A percentile compares a stretch with the other conserved stretches of the same genome.
phyloP scores from a whole-genome alignment of 2,329 filamentous ascomycete species.

The Plectosphaerella sp. region DNA sequence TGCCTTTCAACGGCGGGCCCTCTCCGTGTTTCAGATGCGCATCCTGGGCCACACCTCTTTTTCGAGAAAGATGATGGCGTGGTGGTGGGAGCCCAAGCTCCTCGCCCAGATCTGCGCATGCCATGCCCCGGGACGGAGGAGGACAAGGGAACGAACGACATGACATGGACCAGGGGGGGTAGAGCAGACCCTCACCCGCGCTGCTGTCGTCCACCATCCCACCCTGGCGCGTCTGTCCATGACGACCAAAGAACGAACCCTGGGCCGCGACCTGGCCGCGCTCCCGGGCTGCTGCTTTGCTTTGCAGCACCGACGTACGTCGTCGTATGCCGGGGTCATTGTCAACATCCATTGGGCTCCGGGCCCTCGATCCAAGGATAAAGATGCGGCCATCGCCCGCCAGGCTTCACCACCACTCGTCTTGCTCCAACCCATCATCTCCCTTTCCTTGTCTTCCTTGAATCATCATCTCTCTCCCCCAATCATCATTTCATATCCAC shows the following conservation, averaged over 20 bases:
- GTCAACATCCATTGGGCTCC: conserved; percentile 14
- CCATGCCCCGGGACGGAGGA: no score
- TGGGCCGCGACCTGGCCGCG: background rate
- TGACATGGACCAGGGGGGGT: background rate
- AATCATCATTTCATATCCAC: conserved; percentile 3
- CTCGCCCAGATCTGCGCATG: background rate
- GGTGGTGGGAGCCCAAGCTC: background rate
- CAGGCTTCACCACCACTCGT: background rate
- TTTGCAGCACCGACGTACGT: background rate
- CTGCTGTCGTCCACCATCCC: background rate
- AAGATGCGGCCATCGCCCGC: conserved; percentile 11
- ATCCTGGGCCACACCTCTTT: background rate
- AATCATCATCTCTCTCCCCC: conserved; percentile 1
- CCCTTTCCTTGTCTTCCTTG: conserved; percentile 5
- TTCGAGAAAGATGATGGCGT: background rate
- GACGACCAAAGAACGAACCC: background rate
- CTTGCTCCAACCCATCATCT: conserved; percentile 1
- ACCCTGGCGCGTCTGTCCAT: background rate
- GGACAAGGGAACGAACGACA: no score
- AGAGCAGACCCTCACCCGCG: background rate
- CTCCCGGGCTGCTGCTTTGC: background rate
- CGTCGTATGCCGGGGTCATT: background rate
- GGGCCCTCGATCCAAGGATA: conserved; percentile 9
- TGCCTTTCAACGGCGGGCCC: background rate
- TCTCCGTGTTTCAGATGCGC: conserved; percentile 1